Percentiles rank a stretch among this genome's conserved stretches.
These are phyloP conservation scores for Volvox africanus DNA, from an alignment of 139 green algal species.

Conservation along the genomic window DNA sequence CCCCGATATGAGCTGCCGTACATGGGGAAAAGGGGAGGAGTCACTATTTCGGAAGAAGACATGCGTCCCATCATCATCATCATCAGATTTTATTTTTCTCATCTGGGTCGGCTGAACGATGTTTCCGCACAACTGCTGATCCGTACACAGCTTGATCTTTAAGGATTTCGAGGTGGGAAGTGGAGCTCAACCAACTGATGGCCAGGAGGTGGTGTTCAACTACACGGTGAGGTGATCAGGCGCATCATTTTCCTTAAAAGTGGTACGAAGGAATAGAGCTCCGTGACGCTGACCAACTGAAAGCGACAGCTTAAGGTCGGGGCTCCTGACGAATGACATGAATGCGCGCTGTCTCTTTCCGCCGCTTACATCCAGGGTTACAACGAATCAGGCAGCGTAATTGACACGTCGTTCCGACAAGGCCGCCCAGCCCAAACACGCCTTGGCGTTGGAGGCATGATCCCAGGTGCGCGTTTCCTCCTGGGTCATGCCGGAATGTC, in stretches of 20 bases:
- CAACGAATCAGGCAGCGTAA: slow-evolving; percentile 92
- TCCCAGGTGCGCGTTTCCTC: slow-evolving; percentile 80
- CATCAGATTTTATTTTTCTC: too few species aligned
- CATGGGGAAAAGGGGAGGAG: too few species aligned
- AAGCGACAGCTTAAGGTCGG: too few species aligned
- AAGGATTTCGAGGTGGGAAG: slow-evolving; percentile 83
- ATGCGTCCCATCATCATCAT: too few species aligned
- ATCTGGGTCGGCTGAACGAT: too few species aligned
- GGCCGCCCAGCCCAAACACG: slow-evolving; percentile 83
- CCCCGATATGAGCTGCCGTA: too few species aligned
- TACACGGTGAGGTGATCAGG: slow-evolving; percentile 76
- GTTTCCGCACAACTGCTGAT: not conserved
- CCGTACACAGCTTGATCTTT: slow-evolving; percentile 81
- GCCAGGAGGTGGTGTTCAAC: slow-evolving; percentile 94
- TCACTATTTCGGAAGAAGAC: too few species aligned
- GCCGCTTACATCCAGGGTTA: slow-evolving; percentile 73
- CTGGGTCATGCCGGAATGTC: not conserved
- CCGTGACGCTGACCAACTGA: too few species aligned
- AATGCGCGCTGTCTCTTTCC: too few species aligned
- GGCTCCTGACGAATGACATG: too few species aligned
- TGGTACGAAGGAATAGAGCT: too few species aligned
- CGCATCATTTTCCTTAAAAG: too few species aligned
- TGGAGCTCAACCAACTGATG: slow-evolving; percentile 76
- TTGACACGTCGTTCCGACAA: slow-evolving; percentile 94
- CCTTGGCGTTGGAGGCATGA: slow-evolving; percentile 94